Base-by-base conservation (phyloP, 345 rosid species). In the Schrenkiella parvula region DNA sequence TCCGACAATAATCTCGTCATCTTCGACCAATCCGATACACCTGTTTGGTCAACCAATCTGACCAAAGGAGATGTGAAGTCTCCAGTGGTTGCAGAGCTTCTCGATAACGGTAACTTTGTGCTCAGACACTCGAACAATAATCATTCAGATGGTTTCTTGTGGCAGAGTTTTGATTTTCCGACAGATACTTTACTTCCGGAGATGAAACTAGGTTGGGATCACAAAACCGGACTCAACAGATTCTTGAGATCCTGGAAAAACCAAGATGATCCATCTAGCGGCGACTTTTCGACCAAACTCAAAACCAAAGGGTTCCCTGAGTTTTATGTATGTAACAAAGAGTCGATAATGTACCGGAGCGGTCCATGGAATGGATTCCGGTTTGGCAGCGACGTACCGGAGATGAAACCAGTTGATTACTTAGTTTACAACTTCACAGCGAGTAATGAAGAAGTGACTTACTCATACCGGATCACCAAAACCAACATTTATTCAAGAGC, bases 301-400 rank as follows among this genome's bases (percentile, higher is more conserved):
- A 60, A 87, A 25, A 77, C 35, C 38, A 47, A 52, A 12, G 92
- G 87, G 13, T 82, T 74, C 71, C 95, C 97, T 0, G 95, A 90
- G 56, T 4, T 53, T 4, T 85, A 80, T 57, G 32, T 90, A 44
- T 66, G 29, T 64, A 68, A 46, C 17, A 32, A 66, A 6, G 71
- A 69, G 17, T 6, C 4, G 2, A 79, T 41, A 56, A 0, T 10
- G 4, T 71, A 43, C 37, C 28, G 92, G 19, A 81, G 83, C 10
- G 97, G 97, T 6, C 81, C 92, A 0, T 90, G 92, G 93, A 82
- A 85, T 41, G 92, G 95, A 5, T 0, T 58, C 0, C 42, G 84
- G 23, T 87, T 88, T 60, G 82, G 86, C 44, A 85, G 86, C 44
- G 86, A 86, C 35, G 82, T 78, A 25, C 85, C 89, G 11, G 93